phyloP scores from a whole-genome alignment of 2,329 filamentous ascomycete species.

The Hypocrella siamensis region DNA sequence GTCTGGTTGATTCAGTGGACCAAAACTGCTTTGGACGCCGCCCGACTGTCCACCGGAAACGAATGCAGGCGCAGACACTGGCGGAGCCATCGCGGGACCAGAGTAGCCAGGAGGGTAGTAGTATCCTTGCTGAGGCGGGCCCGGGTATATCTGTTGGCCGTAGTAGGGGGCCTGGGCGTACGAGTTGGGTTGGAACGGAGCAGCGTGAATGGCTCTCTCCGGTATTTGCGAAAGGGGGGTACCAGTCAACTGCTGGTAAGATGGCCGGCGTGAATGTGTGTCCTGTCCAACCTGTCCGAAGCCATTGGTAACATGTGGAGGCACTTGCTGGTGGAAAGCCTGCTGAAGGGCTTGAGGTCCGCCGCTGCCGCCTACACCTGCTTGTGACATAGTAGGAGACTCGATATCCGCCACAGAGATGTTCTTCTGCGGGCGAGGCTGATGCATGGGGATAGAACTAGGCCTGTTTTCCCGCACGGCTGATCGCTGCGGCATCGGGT shows the following conservation, averaged over 20 bases:
- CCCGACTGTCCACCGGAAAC: conserved; percentile 36
- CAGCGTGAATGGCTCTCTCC: conserved; percentile 80
- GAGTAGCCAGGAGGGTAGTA: conserved; percentile 48
- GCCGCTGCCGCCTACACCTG: conserved; percentile 6
- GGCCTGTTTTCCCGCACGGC: conserved; percentile 38
- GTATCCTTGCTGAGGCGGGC: conserved; percentile 38
- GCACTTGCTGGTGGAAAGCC: conserved; percentile 92
- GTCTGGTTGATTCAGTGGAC: conserved; percentile 24
- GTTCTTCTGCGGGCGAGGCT: conserved; percentile 85
- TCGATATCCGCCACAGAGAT: conserved; percentile 91
- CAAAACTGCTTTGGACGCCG: conserved; percentile 21
- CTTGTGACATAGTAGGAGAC: conserved; percentile 47
- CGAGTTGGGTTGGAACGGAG: conserved; percentile 67
- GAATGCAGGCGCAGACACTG: conserved; percentile 37
- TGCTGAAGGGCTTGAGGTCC: conserved; percentile 67
- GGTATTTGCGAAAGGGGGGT: conserved; percentile 86
- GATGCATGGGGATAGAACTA: conserved; percentile 60
- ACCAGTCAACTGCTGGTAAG: conserved; percentile 56
- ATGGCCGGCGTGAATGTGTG: conserved; percentile 49
- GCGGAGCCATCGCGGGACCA: conserved; percentile 34
- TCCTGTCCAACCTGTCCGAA: conserved; percentile 40
- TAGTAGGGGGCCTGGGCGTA: conserved; percentile 44
- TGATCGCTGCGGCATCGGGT: conserved; percentile 43
- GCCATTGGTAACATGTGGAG: conserved; percentile 48
- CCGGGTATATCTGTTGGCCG: conserved; percentile 28